Base-by-base conservation (phyloP, 2,329 filamentous ascomycete genomes). In the Ophiosphaerella herpotricha region DNA sequence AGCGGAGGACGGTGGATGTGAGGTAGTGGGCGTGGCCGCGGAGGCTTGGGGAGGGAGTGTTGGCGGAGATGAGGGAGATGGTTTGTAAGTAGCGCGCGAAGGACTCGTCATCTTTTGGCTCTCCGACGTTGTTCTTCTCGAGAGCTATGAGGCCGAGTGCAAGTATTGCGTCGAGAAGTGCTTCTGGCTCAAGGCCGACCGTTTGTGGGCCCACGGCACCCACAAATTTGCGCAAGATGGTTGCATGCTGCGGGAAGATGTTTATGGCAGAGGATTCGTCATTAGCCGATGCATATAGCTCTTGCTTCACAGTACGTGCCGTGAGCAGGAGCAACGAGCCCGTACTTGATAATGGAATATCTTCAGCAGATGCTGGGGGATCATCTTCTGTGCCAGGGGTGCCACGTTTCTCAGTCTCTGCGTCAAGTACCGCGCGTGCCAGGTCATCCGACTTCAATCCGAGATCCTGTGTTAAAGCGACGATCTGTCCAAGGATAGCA, bases 401-500 rank as follows among this genome's bases (percentile, higher is more conserved):
- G 1, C 74, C 69, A 52, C 73, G 57, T 64, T 77, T 66, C 66
- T 77, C 68, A 34, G 69, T 37, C 52, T 71, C 59, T 52, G 73
- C 60, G 48, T 77, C 61, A 61, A 74, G 55, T 7, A 78, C 70
- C 5, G 81, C 75, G 13, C 70, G 64, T 7, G 80, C 63, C 4
- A 85, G 71, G 7, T 81, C 75, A 7, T 76, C 61, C 9, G 78
- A 77, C 21, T 77, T 67, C 23, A 85, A 59, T 1, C 75, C 77
- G 24, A 85, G 72, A 57, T 85, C 82, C 44, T 83, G 79, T 13
- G 86, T 82, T 45, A 90, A 76, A 14, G 86, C 84, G 77, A 86
- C 85, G 21, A 92, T 74, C 64, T 91, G 86, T 0, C 89, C 88
- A n/a, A 90, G 80, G 39, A 88, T 81, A 6, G 83, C 81, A 54